These are phyloP conservation scores for Chrysanthemum lavandulifolium DNA, from an alignment of 129 eudicot genomes.

Conservation along the genomic window DNA sequence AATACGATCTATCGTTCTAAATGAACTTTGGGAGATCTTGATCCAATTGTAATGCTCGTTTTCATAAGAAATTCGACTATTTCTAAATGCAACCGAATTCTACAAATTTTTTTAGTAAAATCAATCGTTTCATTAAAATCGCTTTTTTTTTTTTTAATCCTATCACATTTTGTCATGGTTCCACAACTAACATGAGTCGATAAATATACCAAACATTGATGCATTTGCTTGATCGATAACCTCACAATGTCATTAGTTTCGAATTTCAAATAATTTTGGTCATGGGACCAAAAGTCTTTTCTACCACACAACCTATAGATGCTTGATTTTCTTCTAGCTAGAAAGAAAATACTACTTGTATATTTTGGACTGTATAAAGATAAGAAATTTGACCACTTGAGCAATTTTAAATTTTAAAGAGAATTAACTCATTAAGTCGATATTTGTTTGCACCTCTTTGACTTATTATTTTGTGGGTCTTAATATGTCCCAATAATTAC, in stretches of 20 bases:
- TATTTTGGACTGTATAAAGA: slow-evolving; percentile 20
- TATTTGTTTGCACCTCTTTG: slow-evolving; percentile 25
- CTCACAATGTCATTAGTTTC: slow-evolving; percentile 13
- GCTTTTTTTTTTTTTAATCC: no score
- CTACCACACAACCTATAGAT: neutral
- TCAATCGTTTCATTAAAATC: no score
- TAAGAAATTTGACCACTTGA: slow-evolving; percentile 23
- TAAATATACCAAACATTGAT: neutral
- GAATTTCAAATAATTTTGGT: neutral
- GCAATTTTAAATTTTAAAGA: slow-evolving; percentile 26
- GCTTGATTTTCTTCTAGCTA: slow-evolving; percentile 27
- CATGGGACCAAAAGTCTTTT: neutral
- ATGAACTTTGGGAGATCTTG: no score
- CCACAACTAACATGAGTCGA: no score
- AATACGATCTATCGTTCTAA: no score
- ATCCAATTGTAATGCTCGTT: no score
- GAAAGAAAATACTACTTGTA: slow-evolving; percentile 8
- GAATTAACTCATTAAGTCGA: neutral
- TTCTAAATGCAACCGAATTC: no score
- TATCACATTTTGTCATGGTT: no score
- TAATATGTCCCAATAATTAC: slow-evolving; percentile 2
- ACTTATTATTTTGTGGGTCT: neutral
- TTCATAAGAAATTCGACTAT: no score
- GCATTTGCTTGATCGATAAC: neutral
- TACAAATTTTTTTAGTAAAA: no score